Conservation (phyloP, 345 rosid genomes). For the Boechera retrofracta region DNA sequence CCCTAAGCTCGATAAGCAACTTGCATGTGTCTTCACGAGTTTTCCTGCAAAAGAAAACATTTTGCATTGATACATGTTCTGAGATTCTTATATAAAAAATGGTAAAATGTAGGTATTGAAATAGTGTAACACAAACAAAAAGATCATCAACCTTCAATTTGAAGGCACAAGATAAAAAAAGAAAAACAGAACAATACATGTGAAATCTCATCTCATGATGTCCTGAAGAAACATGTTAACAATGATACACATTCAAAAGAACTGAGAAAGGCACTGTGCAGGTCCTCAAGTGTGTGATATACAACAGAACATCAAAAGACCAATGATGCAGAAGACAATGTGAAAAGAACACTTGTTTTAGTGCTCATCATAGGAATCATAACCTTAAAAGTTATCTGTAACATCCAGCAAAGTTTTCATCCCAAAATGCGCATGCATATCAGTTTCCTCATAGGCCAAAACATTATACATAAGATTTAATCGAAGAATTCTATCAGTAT, state of each 20-base stretch:
- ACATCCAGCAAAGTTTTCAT: constrained; percentile 11
- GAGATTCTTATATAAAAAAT: background rate
- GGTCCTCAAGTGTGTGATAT: background rate
- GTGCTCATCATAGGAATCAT: background rate
- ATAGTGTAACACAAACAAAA: background rate
- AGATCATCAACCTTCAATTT: background rate
- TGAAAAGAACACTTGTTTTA: background rate
- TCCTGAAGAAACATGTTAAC: background rate
- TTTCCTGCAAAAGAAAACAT: constrained; percentile 52
- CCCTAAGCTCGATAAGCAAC: constrained; percentile 41
- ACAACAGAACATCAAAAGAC: constrained; percentile 3
- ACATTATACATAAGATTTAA: background rate
- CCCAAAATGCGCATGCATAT: constrained; percentile 15
- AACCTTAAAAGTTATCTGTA: constrained; percentile 1
- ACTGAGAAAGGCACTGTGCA: background rate
- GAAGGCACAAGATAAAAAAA: background rate
- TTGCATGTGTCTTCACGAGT: constrained; percentile 56
- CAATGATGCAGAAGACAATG: constrained; percentile 9
- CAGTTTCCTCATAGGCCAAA: background rate
- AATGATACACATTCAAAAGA: constrained; percentile 16
- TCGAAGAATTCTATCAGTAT: background rate
- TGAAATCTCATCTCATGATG: background rate
- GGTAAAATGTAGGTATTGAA: background rate
- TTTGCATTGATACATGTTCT: background rate
- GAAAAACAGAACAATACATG: background rate